phyloP scores from a whole-genome alignment of 148 eudicot genomes.

The Dianthus caryophyllus region DNA sequence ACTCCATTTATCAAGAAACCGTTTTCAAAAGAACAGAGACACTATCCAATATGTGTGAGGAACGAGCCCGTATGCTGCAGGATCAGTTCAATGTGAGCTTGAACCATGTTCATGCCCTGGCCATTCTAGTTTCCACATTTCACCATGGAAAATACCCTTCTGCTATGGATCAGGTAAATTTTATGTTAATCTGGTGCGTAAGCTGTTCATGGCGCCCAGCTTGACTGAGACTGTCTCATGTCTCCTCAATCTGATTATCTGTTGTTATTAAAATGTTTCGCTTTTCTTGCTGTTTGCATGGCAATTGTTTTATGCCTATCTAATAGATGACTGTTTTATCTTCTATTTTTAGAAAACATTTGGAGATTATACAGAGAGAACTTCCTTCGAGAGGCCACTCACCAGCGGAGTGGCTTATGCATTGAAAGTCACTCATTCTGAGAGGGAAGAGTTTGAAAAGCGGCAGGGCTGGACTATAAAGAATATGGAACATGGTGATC shows the following conservation, averaged over 20 bases:
- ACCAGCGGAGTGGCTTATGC: slow-evolving; percentile 98
- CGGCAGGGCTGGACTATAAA: slow-evolving; percentile 84
- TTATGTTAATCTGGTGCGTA: not conserved
- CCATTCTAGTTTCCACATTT: slow-evolving; percentile 82
- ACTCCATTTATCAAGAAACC: slow-evolving; percentile 35
- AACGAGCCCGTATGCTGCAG: slow-evolving; percentile 89
- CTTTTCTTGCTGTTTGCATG: not conserved
- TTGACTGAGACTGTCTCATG: not conserved
- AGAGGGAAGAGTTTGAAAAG: slow-evolving; percentile 71
- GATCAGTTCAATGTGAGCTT: slow-evolving; percentile 96
- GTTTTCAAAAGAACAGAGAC: slow-evolving; percentile 51
- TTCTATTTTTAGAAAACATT: slow-evolving; percentile 61
- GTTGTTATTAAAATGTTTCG: not conserved
- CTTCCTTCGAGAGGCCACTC: slow-evolving; percentile 94
- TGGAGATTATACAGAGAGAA: slow-evolving; percentile 76
- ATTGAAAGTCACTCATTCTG: slow-evolving; percentile 65
- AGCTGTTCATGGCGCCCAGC: no score
- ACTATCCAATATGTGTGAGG: slow-evolving; percentile 82
- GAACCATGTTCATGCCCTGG: slow-evolving; percentile 93
- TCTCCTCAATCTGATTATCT: not conserved
- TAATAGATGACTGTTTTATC: not conserved
- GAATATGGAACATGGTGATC: slow-evolving; percentile 83
- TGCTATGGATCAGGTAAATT: slow-evolving; percentile 74
- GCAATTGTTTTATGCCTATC: not conserved
- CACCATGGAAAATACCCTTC: slow-evolving; percentile 78